A percentile compares a stretch with the other conserved stretches of the same genome.
phyloP scores from a whole-genome alignment of 495 filamentous ascomycete genomes.

The Melanomma pulvis-pyrius region DNA sequence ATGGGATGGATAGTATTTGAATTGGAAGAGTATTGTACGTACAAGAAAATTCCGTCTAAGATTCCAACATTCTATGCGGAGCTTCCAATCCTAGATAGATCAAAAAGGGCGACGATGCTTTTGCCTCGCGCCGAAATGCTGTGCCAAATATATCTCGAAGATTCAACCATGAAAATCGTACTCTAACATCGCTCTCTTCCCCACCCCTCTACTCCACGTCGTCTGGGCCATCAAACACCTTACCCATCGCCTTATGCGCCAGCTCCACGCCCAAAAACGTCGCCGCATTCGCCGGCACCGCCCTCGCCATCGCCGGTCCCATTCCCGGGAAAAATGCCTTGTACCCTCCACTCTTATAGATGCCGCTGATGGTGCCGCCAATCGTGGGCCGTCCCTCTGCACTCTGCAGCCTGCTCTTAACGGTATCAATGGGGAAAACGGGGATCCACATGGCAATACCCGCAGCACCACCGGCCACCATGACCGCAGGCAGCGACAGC shows the following conservation, averaged over 20 bases:
- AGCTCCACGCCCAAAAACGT: conserved; percentile 57
- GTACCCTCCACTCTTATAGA: conserved; percentile 78
- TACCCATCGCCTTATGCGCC: conserved; percentile 48
- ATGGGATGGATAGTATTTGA: not conserved
- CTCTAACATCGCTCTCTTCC: no score
- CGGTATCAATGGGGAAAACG: conserved; percentile 95
- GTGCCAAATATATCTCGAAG: not conserved
- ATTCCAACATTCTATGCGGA: not conserved
- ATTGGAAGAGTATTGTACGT: not conserved
- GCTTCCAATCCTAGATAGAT: not conserved
- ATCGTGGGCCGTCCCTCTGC: conserved; percentile 86
- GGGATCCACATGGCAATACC: conserved; percentile 99
- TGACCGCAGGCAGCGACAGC: conserved; percentile 79
- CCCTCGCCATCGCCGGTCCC: conserved; percentile 87
- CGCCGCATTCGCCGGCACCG: conserved; percentile 91
- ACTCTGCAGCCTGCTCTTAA: conserved; percentile 93
- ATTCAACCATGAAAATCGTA: not conserved
- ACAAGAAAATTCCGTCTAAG: not conserved
- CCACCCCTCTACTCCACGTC: not conserved
- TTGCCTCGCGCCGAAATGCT: not conserved
- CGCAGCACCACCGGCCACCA: conserved; percentile 82
- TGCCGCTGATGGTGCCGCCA: conserved; percentile 70
- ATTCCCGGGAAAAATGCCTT: conserved; percentile 98
- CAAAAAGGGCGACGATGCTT: not conserved
- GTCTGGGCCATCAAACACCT: conserved; percentile 40